phyloP scores from a whole-genome alignment of 1,284 basidiomycete species.

The Phenoliferia sp. region DNA sequence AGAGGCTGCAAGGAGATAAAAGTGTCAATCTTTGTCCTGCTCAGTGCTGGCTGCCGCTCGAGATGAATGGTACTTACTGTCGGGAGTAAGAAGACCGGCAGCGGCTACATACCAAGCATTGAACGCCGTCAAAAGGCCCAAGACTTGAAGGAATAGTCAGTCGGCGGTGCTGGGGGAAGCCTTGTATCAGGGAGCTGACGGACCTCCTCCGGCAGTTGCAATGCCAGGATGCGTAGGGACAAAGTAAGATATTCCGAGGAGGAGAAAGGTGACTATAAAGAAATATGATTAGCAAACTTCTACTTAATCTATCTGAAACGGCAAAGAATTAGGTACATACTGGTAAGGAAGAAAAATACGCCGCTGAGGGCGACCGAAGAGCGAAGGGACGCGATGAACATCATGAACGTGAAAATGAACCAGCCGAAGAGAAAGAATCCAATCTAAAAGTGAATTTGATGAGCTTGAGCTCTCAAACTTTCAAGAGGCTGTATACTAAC shows the following conservation, averaged over 20 bases:
- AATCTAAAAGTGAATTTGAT: conserved; percentile 34
- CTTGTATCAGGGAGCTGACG: background rate
- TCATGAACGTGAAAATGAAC: conserved; percentile 40
- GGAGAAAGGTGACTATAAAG: conserved; percentile 13
- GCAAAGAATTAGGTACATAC: conserved; percentile 35
- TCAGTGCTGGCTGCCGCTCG: too few species aligned
- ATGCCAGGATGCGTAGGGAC: conserved; percentile 36
- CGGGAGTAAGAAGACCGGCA: conserved; percentile 48
- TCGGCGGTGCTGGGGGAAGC: background rate
- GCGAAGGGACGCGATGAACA: background rate
- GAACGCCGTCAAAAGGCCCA: conserved; percentile 52
- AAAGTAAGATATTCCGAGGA: conserved; percentile 30
- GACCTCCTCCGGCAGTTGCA: conserved; percentile 60
- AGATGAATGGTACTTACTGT: too few species aligned
- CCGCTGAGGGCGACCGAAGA: conserved; percentile 60
- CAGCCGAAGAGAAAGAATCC: conserved; percentile 47
- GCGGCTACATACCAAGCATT: conserved; percentile 46
- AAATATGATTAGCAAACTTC: background rate
- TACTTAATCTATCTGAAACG: background rate
- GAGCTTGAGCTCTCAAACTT: background rate
- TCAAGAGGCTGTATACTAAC: background rate
- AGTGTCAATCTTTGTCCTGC: too few species aligned
- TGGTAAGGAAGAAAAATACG: conserved; percentile 67
- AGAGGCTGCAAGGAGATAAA: too few species aligned
- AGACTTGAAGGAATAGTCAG: conserved; percentile 35